phyloP scores from a whole-genome alignment of 2,329 filamentous ascomycete species.

The Tolypocladium tropicale region DNA sequence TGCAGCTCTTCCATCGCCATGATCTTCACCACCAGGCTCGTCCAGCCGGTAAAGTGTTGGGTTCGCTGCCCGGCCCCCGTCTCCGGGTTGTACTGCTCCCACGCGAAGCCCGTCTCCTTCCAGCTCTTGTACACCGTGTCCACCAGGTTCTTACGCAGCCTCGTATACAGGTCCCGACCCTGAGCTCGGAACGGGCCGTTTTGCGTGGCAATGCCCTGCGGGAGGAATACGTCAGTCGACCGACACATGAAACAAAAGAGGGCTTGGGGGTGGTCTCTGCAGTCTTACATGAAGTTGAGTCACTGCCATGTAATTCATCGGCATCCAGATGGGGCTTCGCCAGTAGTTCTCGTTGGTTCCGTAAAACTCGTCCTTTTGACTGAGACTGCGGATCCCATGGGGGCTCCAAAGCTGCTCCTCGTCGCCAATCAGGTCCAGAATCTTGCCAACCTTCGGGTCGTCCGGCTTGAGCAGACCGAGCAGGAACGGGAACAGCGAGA shows the following conservation, averaged over 20 bases:
- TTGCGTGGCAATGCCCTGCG: slow-evolving; percentile 50
- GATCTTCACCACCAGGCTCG: slow-evolving; percentile 93
- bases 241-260: not conserved
- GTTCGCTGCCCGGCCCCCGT: slow-evolving; percentile 89
- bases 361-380: slow-evolving; percentile 72
- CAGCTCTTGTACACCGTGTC: slow-evolving; percentile 82
- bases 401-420: slow-evolving; percentile 83
- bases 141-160: slow-evolving; percentile 74
- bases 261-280: not conserved
- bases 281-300: slow-evolving; percentile 65
- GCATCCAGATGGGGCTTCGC: slow-evolving; percentile 90
- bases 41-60: slow-evolving; percentile 98
- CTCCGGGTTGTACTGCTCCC: slow-evolving; percentile 96
- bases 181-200: slow-evolving; percentile 58
- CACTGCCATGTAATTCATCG: slow-evolving; percentile 86
- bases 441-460: slow-evolving; percentile 61
- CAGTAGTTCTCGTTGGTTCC: slow-evolving; percentile 95
- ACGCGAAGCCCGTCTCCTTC: slow-evolving; percentile 88
- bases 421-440: slow-evolving; percentile 70
- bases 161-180: slow-evolving; percentile 64
- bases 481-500: slow-evolving; percentile 87
- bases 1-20: slow-evolving; percentile 80
- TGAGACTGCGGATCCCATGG: slow-evolving; percentile 82
- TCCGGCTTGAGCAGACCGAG: slow-evolving; percentile 67
- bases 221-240: not conserved